phyloP scores from a whole-genome alignment of 2,329 filamentous ascomycete genomes.

The Nannizziopsis arthrosporioides region DNA sequence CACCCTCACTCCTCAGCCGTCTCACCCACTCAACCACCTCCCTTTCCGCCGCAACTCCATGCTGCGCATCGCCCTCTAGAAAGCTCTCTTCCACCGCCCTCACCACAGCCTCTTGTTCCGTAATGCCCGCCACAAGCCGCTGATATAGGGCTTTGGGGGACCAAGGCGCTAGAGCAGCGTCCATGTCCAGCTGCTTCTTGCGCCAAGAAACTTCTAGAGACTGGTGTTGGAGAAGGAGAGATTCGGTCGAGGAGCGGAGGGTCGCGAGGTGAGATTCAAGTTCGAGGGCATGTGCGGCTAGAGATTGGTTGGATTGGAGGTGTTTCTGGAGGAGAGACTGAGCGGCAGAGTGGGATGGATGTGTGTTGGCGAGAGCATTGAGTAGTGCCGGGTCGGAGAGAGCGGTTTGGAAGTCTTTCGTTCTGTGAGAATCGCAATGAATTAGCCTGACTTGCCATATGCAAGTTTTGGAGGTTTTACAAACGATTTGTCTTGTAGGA shows the following conservation, averaged over 20 bases:
- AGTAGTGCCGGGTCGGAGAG: constrained; percentile 59
- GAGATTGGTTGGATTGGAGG: constrained; percentile 58
- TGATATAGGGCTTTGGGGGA: constrained; percentile 79
- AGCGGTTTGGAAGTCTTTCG: constrained; percentile 56
- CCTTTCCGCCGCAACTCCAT: constrained; percentile 56
- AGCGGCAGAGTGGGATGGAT: constrained; percentile 58
- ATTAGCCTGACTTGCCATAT: constrained; percentile 6
- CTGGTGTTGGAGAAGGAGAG: constrained; percentile 69
- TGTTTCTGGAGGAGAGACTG: constrained; percentile 53
- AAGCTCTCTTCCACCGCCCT: constrained; percentile 86
- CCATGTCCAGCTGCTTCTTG: constrained; percentile 79
- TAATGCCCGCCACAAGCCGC: constrained; percentile 60
- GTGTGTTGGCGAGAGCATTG: constrained; percentile 61
- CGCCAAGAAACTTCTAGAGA: constrained; percentile 88
- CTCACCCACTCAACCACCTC: constrained; percentile 79
- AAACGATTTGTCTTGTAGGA: constrained; percentile 73
- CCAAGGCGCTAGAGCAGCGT: constrained; percentile 70
- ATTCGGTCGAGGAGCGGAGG: constrained; percentile 58
- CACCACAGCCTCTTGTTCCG: constrained; percentile 73
- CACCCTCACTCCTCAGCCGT: constrained; percentile 67
- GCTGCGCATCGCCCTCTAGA: constrained; percentile 47
- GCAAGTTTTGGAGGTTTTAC: constrained; percentile 8
- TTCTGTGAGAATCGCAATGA: constrained; percentile 17
- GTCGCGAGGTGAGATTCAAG: constrained; percentile 39
- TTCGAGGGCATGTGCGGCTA: constrained; percentile 43